phyloP scores from a whole-genome alignment of 2,329 filamentous ascomycete species.

The Penicillium sp. region DNA sequence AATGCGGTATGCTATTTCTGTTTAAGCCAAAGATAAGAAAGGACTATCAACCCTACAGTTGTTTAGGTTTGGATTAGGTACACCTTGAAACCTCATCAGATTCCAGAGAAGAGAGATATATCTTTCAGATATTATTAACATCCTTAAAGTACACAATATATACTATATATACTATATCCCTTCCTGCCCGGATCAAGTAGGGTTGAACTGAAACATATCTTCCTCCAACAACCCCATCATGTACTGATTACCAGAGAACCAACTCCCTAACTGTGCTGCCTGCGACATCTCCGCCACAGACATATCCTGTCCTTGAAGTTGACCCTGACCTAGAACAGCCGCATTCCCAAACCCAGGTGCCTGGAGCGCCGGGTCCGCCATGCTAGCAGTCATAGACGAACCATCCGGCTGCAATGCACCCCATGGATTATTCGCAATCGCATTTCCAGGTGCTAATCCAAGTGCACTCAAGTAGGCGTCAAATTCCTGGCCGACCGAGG shows the following conservation, averaged over 20 bases:
- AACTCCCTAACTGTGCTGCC: slow-evolving; percentile 63
- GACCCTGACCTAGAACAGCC: slow-evolving; percentile 4
- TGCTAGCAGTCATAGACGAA: slow-evolving; percentile 10
- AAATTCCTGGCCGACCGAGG: slow-evolving; percentile 64
- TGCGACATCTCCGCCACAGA: slow-evolving; percentile 32
- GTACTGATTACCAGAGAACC: slow-evolving; percentile 70
- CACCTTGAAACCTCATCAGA: too few relatives aligned
- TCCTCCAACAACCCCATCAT: slow-evolving; percentile 70
- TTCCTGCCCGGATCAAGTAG: slow-evolving; percentile 9
- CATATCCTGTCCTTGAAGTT: slow-evolving; percentile 27
- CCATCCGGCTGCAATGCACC: slow-evolving; percentile 20
- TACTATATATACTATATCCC: too few relatives aligned
- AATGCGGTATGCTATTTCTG: slow-evolving; percentile 36
- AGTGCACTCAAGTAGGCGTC: slow-evolving; percentile 69
- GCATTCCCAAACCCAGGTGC: slow-evolving; percentile 12
- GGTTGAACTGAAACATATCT: slow-evolving; percentile 52
- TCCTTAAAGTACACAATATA: too few relatives aligned
- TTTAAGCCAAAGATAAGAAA: slow-evolving; percentile 38
- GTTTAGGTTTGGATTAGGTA: too few relatives aligned
- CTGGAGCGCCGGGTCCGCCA: slow-evolving; percentile 10
- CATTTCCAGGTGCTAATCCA: slow-evolving; percentile 59
- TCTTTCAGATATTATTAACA: too few relatives aligned
- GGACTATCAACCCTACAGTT: slow-evolving; percentile 29
- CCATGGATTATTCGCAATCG: slow-evolving; percentile 7
- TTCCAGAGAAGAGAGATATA: too few relatives aligned